phyloP scores from a whole-genome alignment of 2,329 filamentous ascomycete species.

The Fusarium newnesense region DNA sequence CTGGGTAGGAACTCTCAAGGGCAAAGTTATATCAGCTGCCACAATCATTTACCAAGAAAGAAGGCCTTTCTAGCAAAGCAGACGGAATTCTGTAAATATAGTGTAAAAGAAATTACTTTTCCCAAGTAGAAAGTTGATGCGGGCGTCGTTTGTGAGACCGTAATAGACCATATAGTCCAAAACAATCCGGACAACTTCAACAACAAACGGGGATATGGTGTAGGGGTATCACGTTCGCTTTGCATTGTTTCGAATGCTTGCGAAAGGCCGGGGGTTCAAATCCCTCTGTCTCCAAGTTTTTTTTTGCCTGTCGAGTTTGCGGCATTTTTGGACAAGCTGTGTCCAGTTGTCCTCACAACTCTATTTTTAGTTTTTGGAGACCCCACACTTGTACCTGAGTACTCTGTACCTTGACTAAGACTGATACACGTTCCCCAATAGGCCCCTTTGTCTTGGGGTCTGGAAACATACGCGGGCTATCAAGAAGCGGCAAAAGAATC shows the following conservation, averaged over 20 bases:
- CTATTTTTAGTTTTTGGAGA: background rate
- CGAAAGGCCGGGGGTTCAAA: slow-evolving; percentile 47
- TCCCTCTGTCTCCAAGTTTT: slow-evolving; percentile 43
- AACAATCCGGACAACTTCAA: fast-evolving
- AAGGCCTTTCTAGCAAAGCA: background rate
- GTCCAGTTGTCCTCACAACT: background rate
- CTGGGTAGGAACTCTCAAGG: background rate
- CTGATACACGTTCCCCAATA: too few species aligned
- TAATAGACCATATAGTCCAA: fast-evolving
- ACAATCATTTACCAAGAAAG: too few species aligned
- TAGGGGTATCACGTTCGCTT: slow-evolving; percentile 45
- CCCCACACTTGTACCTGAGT: background rate
- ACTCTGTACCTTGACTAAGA: background rate
- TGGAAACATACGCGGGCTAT: too few species aligned
- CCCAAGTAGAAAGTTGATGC: background rate
- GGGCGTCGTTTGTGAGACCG: background rate
- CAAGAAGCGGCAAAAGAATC: background rate
- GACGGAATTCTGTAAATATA: background rate
- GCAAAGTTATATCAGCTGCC: background rate
- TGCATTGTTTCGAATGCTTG: slow-evolving; percentile 37
- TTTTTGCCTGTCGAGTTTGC: background rate
- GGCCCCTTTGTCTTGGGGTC: background rate
- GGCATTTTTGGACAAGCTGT: background rate
- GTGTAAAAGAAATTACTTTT: background rate
- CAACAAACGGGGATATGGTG: slow-evolving; percentile 41